Evolutionary conservation across 352 stramenopile genomes (phyloP).

Genomic region (Phytopythium mirpurense): DNA sequence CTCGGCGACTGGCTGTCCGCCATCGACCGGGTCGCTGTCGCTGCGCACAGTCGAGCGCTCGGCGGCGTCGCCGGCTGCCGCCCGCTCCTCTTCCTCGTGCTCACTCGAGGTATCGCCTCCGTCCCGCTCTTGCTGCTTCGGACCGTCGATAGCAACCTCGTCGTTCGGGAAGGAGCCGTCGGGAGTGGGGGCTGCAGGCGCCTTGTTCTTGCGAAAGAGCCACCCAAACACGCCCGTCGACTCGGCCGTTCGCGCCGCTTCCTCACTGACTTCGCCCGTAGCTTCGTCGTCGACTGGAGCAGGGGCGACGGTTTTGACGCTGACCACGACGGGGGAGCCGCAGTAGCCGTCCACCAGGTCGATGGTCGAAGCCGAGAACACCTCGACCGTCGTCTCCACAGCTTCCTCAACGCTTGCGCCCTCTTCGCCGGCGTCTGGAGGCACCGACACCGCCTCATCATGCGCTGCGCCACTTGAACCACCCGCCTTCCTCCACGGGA

Average conservation of each 20-base stretch:
- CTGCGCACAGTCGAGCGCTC: slow-evolving; percentile 1
- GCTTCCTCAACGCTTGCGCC: neutral
- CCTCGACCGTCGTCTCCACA: neutral
- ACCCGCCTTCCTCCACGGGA: slow-evolving; percentile 3
- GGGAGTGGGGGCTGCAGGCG: neutral
- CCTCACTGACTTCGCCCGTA: neutral
- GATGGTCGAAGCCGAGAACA: neutral
- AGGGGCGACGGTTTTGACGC: neutral
- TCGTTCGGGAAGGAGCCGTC: neutral
- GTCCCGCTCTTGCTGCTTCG: neutral
- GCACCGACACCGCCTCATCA: too few species aligned
- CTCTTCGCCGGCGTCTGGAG: neutral
- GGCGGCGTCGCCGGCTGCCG: neutral
- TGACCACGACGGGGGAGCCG: neutral
- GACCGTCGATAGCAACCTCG: neutral
- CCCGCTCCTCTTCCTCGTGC: neutral
- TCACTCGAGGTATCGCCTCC: neutral
- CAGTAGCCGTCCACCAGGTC: slow-evolving; percentile 3
- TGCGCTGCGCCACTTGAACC: neutral
- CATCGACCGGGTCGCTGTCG: slow-evolving; percentile 1
- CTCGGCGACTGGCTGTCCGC: neutral
- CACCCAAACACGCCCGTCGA: neutral
- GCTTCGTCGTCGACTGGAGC: neutral
- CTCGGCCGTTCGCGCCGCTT: neutral
- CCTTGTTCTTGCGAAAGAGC: slow-evolving; percentile 2